Conservation (phyloP, 352 stramenopile genomes). For the Discostella stelligera region DNA sequence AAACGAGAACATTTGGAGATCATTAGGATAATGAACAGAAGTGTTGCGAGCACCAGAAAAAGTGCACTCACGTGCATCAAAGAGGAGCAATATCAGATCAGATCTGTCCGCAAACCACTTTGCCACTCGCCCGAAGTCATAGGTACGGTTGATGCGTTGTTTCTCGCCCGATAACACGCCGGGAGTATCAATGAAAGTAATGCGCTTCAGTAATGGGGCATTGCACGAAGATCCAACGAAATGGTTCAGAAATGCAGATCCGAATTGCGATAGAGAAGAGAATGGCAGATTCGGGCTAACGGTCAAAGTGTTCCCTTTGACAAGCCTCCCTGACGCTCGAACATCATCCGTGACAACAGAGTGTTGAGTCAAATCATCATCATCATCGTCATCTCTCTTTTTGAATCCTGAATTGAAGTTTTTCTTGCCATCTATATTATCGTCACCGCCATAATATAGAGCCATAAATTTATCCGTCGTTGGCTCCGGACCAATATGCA, state of each 20-base stretch:
- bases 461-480: constrained; percentile 96
- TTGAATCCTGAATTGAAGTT: constrained; percentile 6
- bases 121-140: constrained; percentile 64
- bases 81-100: constrained; percentile 95
- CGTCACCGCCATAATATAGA: constrained; percentile 82
- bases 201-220: constrained; percentile 28
- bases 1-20: constrained; percentile 30
- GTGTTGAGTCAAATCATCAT: not conserved
- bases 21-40: not conserved
- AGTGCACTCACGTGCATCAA: constrained; percentile 85
- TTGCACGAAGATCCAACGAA: constrained; percentile 38
- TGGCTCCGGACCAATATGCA: constrained; percentile 94
- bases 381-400: constrained; percentile 22
- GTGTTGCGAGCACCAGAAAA: not conserved
- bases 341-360: constrained; percentile 62
- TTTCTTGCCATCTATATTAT: not conserved
- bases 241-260: constrained; percentile 93
- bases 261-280: constrained; percentile 87
- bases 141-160: constrained; percentile 88
- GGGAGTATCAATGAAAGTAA: constrained; percentile 87
- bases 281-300: constrained; percentile 91
- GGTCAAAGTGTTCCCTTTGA: constrained; percentile 93
- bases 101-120: constrained; percentile 78
- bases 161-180: constrained; percentile 96
- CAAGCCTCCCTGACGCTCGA: constrained; percentile 88